Base-by-base conservation (phyloP, 2,329 filamentous ascomycete genomes). In the Xylariaceae sp. region DNA sequence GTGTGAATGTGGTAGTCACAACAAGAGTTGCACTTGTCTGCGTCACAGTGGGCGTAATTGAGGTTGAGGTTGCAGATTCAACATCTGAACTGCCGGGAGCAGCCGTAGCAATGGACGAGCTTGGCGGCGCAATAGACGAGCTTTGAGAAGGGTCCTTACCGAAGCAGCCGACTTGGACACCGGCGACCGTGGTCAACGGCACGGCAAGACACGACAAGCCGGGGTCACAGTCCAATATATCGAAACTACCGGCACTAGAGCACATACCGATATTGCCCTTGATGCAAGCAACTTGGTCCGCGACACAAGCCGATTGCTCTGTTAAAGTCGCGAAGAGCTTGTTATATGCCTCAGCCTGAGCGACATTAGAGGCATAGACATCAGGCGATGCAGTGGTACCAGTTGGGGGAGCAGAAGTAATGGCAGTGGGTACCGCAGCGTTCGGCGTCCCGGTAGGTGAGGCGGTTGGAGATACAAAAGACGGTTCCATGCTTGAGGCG, bases 231-330 rank as follows among this genome's bases (percentile, higher is more conserved):
- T 66, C 56, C 0, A 60, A 63, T 16, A 81, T 71, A 3, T 67
- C 61, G 60, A 78, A 84, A 0, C 61, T 63, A 16, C 75, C 75
- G 10, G 57, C 55, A 19, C 58, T 51, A 26, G 67, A 66, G 61
- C 82, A 85, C 13, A 65, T 64, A n/a, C 71, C 80, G 4, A 78
- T 62, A 47, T 75, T 71, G 19, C 79, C 77, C 13, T 70, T 65
- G 42, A 84, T 75, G 50, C 81, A 85, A 4, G 80, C 80, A 2
- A 74, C 71, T 53, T 83, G 76, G 22, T 70, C 70, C 1, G 63
- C 49, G 0, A 61, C 63, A 62, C 81, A 85, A 47, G 76, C 70
- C 2, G 78, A 76, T 18, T 74, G 59, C 5, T 72, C 67, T 0
- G 73, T 76, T 32, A 80, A 67, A 1, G 60, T 65, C 22, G 71